phyloP scores from a whole-genome alignment of 306 rosid species.

The Rubus parviflorus region DNA sequence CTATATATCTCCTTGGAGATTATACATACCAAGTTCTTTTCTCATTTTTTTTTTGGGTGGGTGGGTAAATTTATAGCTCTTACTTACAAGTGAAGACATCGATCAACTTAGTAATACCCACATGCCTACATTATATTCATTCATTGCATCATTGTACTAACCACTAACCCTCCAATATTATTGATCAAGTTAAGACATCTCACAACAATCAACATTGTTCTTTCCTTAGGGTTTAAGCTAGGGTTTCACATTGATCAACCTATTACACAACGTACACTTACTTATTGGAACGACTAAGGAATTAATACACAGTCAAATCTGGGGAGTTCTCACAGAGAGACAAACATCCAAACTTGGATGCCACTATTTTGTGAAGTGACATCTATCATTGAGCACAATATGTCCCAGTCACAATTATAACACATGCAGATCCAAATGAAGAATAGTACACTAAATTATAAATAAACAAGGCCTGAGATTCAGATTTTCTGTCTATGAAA shows the following conservation, averaged over 20 bases:
- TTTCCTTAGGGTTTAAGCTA: neutral
- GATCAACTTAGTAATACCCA: no score
- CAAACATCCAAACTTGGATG: neutral
- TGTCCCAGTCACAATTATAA: no score
- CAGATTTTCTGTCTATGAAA: neutral
- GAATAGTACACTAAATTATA: neutral
- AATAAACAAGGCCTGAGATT: neutral
- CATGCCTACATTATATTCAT: no score
- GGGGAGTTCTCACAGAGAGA: neutral
- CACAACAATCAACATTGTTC: neutral
- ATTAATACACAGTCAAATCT: neutral
- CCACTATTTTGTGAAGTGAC: neutral
- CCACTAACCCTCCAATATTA: neutral
- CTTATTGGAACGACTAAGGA: neutral
- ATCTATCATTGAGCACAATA: neutral
- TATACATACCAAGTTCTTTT: no score
- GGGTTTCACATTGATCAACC: neutral
- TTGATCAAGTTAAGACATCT: neutral
- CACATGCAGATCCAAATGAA: slow-evolving; percentile 1
- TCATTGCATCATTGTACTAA: neutral
- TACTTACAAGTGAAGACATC: no score
- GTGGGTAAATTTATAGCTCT: no score
- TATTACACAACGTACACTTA: neutral
- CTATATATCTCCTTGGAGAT: neutral
- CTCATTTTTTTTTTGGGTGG: no score